Conservation (phyloP, 495 filamentous ascomycete species). For the Hypoxylon rickii region DNA sequence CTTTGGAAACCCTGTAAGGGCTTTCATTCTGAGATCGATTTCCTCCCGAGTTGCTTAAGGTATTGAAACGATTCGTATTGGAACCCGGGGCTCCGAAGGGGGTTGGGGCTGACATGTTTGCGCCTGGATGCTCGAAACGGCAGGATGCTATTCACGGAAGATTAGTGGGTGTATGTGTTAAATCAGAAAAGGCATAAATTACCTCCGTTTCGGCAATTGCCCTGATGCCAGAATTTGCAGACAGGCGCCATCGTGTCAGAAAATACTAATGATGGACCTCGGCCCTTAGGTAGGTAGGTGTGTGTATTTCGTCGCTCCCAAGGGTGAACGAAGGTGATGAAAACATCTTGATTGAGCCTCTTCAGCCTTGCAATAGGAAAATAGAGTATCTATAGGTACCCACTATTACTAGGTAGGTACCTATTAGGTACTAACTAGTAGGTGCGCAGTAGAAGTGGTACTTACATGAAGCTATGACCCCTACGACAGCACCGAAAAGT, state of each 20-base stretch:
- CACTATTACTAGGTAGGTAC: not conserved
- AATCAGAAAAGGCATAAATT: conserved; percentile 4
- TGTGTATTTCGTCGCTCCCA: too few relatives aligned
- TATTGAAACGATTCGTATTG: conserved; percentile 43
- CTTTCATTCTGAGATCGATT: conserved; percentile 33
- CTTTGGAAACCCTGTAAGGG: conserved; percentile 55
- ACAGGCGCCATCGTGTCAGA: conserved; percentile 40
- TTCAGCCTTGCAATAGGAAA: not conserved
- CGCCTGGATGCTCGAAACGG: conserved; percentile 51
- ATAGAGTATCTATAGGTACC: not conserved
- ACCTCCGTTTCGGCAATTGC: conserved; percentile 73
- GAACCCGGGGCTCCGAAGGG: conserved; percentile 30
- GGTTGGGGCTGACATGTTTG: conserved; percentile 17
- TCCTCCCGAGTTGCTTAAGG: conserved; percentile 26
- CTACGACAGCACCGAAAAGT: too few relatives aligned
- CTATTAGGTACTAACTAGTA: not conserved
- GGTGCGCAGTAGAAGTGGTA: too few relatives aligned
- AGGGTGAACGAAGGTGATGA: too few relatives aligned
- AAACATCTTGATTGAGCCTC: too few relatives aligned
- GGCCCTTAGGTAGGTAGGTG: not conserved
- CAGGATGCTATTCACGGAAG: conserved; percentile 42
- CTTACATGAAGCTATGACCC: too few relatives aligned
- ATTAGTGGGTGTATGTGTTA: not conserved
- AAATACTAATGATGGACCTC: not conserved
- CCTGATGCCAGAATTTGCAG: conserved; percentile 75